Base-by-base conservation (phyloP, 2,329 filamentous ascomycete genomes). In the Diaporthe sp. region DNA sequence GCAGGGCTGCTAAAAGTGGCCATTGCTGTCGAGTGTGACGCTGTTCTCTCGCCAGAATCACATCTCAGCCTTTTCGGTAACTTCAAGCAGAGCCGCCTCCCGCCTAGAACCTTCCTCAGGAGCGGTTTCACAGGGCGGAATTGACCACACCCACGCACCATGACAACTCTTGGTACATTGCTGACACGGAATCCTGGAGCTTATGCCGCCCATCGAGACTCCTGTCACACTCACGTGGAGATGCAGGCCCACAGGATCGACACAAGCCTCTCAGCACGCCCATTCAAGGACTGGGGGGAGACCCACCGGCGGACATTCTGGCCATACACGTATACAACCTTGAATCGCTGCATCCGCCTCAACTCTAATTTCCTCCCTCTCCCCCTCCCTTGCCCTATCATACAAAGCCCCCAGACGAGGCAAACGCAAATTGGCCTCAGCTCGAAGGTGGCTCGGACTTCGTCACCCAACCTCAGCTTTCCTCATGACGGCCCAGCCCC, bases 81-180 rank as follows among this genome's bases (percentile, higher is more conserved):
- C 65, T 53, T 39, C 34, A 31, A 55, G 65, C 65, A 55, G 49
- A 70, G 65, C 65, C 65, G 65, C 65, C 34, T 37, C n/a, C 49
- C n/a, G 34, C 39, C 49, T 15, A 70, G 34, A 70, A 70, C 65
- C 65, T 70, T 70, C 65, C 65, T 70, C 65, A 68, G 65, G 46
- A 68, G 6, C 65, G n/a, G 65, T 68, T 68, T 68, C 65, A 68
- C 46, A 68, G 65, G 65, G 46, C 46, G 65, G 65, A 53, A 68
- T 37, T 34, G n/a, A 53, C 46, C 65, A 53, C 31, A 51, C 46
- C 46, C 65, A 68, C 65, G 46, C 65, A 70, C 65, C 34, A 42
- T 55, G 65, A 42, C 65, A 28, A 39, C 49, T 55, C 49, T 70
- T 70, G 65, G 65, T 70, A 22, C 65, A 55, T 70, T 34, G 49